Evolutionary conservation across 164 flowering plant genomes (phyloP), one percentile per base, ranked within the genome.

Genomic region (Aristolochia contorta): DNA sequence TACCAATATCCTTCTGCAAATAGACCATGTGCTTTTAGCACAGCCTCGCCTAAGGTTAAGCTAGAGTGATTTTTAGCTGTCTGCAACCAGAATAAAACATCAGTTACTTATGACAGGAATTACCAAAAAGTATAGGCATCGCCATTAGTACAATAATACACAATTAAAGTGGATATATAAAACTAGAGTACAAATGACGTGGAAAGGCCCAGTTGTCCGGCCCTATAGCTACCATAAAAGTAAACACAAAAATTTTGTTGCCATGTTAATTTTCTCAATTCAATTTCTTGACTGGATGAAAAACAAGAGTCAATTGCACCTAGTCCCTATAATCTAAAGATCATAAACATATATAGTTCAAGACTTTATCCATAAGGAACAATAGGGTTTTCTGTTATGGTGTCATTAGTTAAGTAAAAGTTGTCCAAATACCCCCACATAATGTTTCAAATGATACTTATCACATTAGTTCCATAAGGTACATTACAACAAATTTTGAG

Each of bases 1-100:
- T 90, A 91, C 99, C 99, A 90, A 67, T 88, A 86, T 70, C 75
- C 72, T 69, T 88, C 83, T 37, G 86, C 61, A 70, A 86, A 93
- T 67, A 90, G 66, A 63, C 88, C 75, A 58, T 87, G 87, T 25
- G 76, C 72, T 74, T 69, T 82, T 67, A 93, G 57, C 47, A 93
- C 47, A 59, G 75, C 83, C 70, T 71, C 68, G 47, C 99, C 97
- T 55, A 93, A 61, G 54, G 83, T 60, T 54, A 66, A 20, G 67
- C 67, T 74, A 27, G 75, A 59, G 51, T 65, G 16, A 60, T 66
- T 65, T 52, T 80, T 81, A 69, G 54, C 68, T 57, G 58, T 82
- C 99, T 94, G 58, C 74, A 80, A 48, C 51, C 55, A 54, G 51
- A 69, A 51, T 51, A 3, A 23, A 62, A 18, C 23, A 4, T 12